A percentile compares a stretch with the other conserved stretches of the same genome.
Evolutionary conservation across 2,329 filamentous ascomycete species (phyloP).

Genomic region (Myriosclerotinia scirpicola): DNA sequence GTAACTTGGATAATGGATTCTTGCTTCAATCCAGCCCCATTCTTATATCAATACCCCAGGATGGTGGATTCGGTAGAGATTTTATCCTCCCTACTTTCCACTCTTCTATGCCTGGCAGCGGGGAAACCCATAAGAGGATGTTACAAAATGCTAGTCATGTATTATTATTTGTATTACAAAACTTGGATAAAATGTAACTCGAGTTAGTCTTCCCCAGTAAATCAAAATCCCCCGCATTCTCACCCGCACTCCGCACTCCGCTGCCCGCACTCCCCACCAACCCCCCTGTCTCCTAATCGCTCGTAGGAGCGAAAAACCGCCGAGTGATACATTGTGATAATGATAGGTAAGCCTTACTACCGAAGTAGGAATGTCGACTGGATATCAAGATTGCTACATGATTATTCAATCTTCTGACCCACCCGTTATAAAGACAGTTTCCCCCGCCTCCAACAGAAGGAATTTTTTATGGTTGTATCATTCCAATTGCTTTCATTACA

Average conservation of each 20-base stretch:
- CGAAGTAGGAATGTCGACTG: not conserved
- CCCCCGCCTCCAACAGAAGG: not conserved
- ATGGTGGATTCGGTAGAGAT: not conserved
- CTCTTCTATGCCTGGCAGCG: not conserved
- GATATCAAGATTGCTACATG: not conserved
- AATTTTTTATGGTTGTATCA: not conserved
- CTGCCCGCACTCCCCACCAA: too few relatives aligned
- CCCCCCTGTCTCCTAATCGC: not conserved
- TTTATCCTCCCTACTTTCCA: not conserved
- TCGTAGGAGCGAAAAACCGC: not conserved
- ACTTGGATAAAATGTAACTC: not conserved
- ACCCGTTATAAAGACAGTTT: not conserved
- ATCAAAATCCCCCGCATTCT: not conserved
- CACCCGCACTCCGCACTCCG: not conserved
- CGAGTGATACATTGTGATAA: not conserved
- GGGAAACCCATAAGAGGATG: not conserved
- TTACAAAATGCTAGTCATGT: not conserved
- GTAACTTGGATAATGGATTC: not conserved
- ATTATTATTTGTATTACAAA: not conserved
- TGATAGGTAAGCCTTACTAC: slow-evolving; percentile 3
- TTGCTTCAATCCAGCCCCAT: not conserved
- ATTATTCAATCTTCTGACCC: not conserved
- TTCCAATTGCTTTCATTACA: not conserved
- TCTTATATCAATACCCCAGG: not conserved
- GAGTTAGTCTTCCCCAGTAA: not conserved